A percentile compares a stretch with the other conserved stretches of the same genome.
Conservation (phyloP, 148 eudicot species). For the Mesembryanthemum crystallinum region DNA sequence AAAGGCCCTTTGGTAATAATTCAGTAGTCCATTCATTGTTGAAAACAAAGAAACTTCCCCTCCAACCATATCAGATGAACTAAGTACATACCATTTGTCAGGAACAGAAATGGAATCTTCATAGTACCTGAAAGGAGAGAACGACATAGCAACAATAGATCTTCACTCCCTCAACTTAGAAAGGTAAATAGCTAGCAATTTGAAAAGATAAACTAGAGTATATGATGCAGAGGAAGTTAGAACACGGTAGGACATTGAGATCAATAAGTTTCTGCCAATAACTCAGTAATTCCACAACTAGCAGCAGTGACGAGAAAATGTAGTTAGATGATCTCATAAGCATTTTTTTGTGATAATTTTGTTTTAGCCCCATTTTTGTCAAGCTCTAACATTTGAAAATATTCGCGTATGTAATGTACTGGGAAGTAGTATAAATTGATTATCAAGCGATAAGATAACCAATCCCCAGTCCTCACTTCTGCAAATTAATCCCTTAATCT, state of each 20-base stretch:
- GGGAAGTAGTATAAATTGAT: neutral
- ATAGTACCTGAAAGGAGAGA: slow-evolving; percentile 35
- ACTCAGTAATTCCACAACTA: neutral
- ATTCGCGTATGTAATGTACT: neutral
- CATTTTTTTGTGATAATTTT: too few species aligned
- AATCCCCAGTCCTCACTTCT: neutral
- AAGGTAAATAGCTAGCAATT: neutral
- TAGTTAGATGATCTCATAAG: neutral
- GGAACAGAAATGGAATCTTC: slow-evolving; percentile 51
- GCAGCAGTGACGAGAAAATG: neutral
- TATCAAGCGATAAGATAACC: neutral
- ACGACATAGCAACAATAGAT: neutral
- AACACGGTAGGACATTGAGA: neutral
- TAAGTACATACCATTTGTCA: slow-evolving; percentile 46
- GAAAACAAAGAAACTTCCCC: neutral
- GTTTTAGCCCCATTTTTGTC: neutral
- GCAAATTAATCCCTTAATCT: neutral
- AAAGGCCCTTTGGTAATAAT: too few species aligned
- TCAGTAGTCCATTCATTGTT: neutral
- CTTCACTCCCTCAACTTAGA: neutral
- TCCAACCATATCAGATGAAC: neutral
- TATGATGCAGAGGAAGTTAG: neutral
- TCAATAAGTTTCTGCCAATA: neutral
- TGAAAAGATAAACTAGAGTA: neutral
- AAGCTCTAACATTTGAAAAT: neutral